Evolutionary conservation across 1,284 basidiomycete genomes (phyloP).

Genomic region (Pascua sp.): DNA sequence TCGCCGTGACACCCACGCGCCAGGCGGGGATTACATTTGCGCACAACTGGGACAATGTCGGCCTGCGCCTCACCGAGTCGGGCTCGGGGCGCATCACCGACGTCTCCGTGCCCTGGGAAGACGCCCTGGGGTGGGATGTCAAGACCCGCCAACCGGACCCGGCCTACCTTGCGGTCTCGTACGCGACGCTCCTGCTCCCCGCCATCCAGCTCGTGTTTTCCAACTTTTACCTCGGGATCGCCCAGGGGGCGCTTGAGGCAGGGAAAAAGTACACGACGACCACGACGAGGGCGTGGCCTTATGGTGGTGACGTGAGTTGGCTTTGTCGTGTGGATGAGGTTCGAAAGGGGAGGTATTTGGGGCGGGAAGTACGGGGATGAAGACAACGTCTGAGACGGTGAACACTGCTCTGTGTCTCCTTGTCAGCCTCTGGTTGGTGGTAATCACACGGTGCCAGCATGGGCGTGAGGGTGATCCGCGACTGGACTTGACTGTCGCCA

Average conservation of each 20-base stretch:
- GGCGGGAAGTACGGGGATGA: too few relatives aligned
- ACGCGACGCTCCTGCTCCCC: slow-evolving; percentile 43
- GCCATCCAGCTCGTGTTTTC: slow-evolving; percentile 44
- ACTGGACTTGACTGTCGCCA: too few relatives aligned
- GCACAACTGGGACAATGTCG: slow-evolving; percentile 47
- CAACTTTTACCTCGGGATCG: slow-evolving; percentile 45
- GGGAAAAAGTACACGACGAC: slow-evolving; percentile 36
- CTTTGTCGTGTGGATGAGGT: slow-evolving; percentile 14
- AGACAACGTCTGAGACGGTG: too few relatives aligned
- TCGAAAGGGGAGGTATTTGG: too few relatives aligned
- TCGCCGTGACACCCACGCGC: slow-evolving; percentile 33
- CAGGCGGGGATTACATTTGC: slow-evolving; percentile 40
- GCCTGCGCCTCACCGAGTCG: slow-evolving; percentile 40
- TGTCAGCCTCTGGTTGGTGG: too few relatives aligned
- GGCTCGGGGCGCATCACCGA: slow-evolving; percentile 36
- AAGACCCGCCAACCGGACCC: neutral
- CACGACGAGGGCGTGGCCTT: slow-evolving; percentile 43
- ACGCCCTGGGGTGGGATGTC: slow-evolving; percentile 28
- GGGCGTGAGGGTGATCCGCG: too few relatives aligned
- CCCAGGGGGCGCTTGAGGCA: slow-evolving; percentile 37
- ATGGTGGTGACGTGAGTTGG: slow-evolving; percentile 27
- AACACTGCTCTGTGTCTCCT: too few relatives aligned
- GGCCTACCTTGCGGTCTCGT: slow-evolving; percentile 7
- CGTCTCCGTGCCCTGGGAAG: slow-evolving; percentile 32
- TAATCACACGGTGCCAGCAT: too few relatives aligned